A percentile compares a stretch with the other conserved stretches of the same genome.
Evolutionary conservation across 108 stramenopile genomes (phyloP).

Genomic region (Cyclostephanos invisitatus): DNA sequence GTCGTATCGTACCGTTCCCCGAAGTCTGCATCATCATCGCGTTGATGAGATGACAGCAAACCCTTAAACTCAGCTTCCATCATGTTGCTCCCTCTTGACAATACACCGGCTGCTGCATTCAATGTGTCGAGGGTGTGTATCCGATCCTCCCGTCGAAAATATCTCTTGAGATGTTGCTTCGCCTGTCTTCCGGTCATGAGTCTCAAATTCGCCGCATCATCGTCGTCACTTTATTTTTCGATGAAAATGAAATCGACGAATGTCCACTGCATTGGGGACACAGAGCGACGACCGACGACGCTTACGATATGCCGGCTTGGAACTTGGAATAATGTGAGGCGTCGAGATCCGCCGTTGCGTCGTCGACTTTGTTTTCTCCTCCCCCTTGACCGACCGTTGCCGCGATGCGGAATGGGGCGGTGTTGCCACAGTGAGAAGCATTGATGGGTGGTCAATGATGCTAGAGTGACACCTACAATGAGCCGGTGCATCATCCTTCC

Average conservation of each 20-base stretch:
- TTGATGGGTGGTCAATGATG: neutral
- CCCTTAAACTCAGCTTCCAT: slow-evolving; percentile 46
- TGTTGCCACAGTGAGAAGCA: neutral
- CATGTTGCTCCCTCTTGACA: slow-evolving; percentile 9
- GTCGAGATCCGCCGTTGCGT: neutral
- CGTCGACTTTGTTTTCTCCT: too few species aligned
- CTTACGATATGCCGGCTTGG: too few species aligned
- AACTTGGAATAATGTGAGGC: too few species aligned
- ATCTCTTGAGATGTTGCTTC: slow-evolving; percentile 11
- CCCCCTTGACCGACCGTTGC: neutral
- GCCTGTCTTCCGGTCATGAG: slow-evolving; percentile 10
- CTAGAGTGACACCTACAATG: neutral
- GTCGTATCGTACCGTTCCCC: slow-evolving; percentile 54
- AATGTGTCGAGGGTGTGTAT: slow-evolving; percentile 10
- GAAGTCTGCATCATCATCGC: slow-evolving; percentile 18
- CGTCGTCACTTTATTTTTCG: neutral
- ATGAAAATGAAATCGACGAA: too few species aligned
- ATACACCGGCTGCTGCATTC: too few species aligned
- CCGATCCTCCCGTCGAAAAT: slow-evolving; percentile 10
- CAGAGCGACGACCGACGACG: neutral
- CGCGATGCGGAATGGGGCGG: neutral
- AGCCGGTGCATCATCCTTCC: neutral
- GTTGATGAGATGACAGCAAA: neutral
- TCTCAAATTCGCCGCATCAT: slow-evolving; percentile 12
- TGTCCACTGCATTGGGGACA: neutral